These are phyloP conservation scores for Exutisphaerella laricina DNA, from an alignment of 2,329 filamentous ascomycete species.

Conservation along the genomic window DNA sequence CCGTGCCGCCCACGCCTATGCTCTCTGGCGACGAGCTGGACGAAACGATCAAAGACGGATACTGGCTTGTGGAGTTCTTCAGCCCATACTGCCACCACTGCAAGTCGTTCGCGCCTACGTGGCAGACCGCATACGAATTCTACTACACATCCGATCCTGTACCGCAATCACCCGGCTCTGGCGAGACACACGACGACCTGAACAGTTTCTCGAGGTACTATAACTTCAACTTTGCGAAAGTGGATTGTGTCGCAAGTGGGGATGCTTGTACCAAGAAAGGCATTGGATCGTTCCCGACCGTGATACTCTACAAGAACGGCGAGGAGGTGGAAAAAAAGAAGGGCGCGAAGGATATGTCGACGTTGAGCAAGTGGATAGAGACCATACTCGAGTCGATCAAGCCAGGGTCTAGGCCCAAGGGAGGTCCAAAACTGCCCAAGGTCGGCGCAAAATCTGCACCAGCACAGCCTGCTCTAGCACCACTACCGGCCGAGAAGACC, in stretches of 20 bases:
- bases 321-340: constrained; percentile 57
- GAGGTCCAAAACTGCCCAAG: constrained; percentile 63
- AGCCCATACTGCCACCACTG: constrained; percentile 62
- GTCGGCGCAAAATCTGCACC: constrained; percentile 53
- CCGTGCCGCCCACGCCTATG: constrained; percentile 60
- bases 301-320: constrained; percentile 75
- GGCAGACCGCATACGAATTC: constrained; percentile 90
- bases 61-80: constrained; percentile 56
- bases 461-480: constrained; percentile 23
- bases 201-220: constrained; percentile 77
- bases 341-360: constrained; percentile 62
- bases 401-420: constrained; percentile 70
- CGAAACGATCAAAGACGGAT: constrained; percentile 57
- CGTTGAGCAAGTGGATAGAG: constrained; percentile 68
- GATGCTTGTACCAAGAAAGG: constrained; percentile 68
- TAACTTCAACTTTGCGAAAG: constrained; percentile 76
- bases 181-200: constrained; percentile 42
- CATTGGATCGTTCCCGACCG: constrained; percentile 67
- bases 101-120: constrained; percentile 71
- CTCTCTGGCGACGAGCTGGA: constrained; percentile 55
- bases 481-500: constrained; percentile 19
- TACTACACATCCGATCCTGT: constrained; percentile 82
- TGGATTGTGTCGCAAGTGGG: constrained; percentile 80
- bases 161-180: constrained; percentile 44
- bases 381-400: constrained; percentile 67